Evolutionary conservation across 306 rosid genomes (phyloP), one percentile per base, ranked within the genome.

Genomic region (Calophaca sinica): DNA sequence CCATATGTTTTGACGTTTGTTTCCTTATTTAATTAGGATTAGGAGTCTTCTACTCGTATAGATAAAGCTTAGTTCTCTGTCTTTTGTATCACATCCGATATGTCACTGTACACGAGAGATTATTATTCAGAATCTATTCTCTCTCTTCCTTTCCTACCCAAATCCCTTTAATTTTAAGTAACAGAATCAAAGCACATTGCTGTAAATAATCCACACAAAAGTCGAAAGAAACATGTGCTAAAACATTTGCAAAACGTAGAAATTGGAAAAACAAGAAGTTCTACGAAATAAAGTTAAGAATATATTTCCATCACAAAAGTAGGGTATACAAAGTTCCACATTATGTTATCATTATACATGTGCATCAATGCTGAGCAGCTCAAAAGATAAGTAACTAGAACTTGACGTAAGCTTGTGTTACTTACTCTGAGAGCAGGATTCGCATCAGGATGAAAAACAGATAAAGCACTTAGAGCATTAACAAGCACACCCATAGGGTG

Each of bases 401-500:
- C 45, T 54, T 75, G 59, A 46, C 13, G 33, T 14, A 20, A 32
- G 62, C 52, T 52, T 51, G 64, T 28, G 6, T 12, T 35, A 72
- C 96, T 88, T 82, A 92, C 97, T 67, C 76, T 80, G 7, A 92
- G 96, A 39, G 97, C 97, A 63, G 97, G 97, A 79, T 92, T 92
- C 58, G 96, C 96, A 82, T 92, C 96, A 11, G 97, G 97, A 72
- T 92, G 97, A 76, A 81, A 90, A 75, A 89, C 83, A n/a, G 97
- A 92, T 64, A 92, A 92, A 39, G 96, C 91, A 68, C 97, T 88
- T 82, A 92, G 83, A 36, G 97, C 92, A 79, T 90, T 90, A 58
- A 88, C 92, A 80, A 92, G 96, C 44, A 90, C 89, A 9, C 97
- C 97, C 97, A 92, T 92, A 9, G 97, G 97, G 87, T 92, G 97